Base-by-base conservation (phyloP, 768 basidiomycete genomes). In the Boletales sp. region DNA sequence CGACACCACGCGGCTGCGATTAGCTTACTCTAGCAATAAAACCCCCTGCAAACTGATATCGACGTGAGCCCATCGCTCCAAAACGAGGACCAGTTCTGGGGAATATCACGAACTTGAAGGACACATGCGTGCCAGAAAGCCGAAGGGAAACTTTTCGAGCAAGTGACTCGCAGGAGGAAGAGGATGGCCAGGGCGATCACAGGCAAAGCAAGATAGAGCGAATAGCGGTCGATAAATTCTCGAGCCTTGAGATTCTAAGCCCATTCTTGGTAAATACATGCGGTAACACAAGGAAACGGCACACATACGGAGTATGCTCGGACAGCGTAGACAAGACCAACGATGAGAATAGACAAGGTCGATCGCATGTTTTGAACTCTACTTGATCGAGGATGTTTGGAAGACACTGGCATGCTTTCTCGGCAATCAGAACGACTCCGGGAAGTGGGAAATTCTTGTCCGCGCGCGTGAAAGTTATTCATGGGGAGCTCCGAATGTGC, bases 81-180 rank as follows among this genome's bases (percentile, higher is more conserved):
- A 46, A 33, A 19, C 5, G 14, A 40, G n/a, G 33, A 15, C n/a
- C 21, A 21, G 36, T 17, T 30, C 21, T 2, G 9, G 15, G 38
- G 32, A n/a, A 31, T 38, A 41, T 45, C 21, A 59, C 60, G 38
- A 57, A 74, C 74, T 56, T 72, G 71, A 10, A 74, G 60, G 28
- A 64, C 35, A 17, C 57, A 48, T 34, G 61, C 61, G 41, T 74
- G 65, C 64, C 64, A 73, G 36, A 65, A 58, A 8, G 55, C 25
- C 13, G 57, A 45, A 33, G 62, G 47, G 41, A 64, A 53, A 8
- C 44, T 44, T 48, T 58, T 57, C 38, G 57, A 59, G 2, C 54
- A 47, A 36, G 66, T 44, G 15, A 57, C 18, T 43, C 54, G 54
- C 39, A 62, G 42, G 17, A 61, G 25, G 17, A 53, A 15, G 15